Percentiles rank a stretch among this genome's conserved stretches.
Conservation (phyloP, 208 protist genomes). For the Leishmania tropica region DNA sequence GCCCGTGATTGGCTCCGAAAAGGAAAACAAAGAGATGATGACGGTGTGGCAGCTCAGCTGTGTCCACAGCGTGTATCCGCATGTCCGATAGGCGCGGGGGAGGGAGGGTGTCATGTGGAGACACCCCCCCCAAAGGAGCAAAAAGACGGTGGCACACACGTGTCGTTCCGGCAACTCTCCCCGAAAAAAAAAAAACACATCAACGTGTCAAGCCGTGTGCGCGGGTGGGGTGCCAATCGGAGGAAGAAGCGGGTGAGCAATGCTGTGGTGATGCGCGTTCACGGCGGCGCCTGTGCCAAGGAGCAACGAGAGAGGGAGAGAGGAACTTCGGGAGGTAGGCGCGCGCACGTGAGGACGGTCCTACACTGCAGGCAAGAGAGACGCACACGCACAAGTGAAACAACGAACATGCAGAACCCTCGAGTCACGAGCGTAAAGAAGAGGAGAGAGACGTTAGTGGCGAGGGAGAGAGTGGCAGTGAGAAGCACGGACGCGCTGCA, state of each 20-base stretch:
- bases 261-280: not conserved
- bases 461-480: no score
- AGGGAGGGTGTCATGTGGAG: not conserved
- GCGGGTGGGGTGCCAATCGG: not conserved
- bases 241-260: not conserved
- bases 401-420: not conserved
- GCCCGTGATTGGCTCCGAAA: not conserved
- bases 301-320: not conserved
- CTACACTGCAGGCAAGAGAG: not conserved
- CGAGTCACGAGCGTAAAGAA: not conserved
- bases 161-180: no score
- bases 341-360: not conserved
- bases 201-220: not conserved
- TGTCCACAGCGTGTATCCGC: not conserved
- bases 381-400: not conserved
- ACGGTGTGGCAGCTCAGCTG: not conserved
- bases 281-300: not conserved
- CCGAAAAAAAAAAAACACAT: not conserved
- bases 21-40: not conserved
- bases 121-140: no score
- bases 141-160: no score
- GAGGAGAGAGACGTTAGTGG: no score
- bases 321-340: not conserved
- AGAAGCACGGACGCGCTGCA: not conserved
- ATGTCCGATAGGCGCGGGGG: not conserved